Evolutionary conservation across 179 eudicot species (phyloP), one percentile per base, ranked within the genome.

Genomic region (Kewa caespitosa): DNA sequence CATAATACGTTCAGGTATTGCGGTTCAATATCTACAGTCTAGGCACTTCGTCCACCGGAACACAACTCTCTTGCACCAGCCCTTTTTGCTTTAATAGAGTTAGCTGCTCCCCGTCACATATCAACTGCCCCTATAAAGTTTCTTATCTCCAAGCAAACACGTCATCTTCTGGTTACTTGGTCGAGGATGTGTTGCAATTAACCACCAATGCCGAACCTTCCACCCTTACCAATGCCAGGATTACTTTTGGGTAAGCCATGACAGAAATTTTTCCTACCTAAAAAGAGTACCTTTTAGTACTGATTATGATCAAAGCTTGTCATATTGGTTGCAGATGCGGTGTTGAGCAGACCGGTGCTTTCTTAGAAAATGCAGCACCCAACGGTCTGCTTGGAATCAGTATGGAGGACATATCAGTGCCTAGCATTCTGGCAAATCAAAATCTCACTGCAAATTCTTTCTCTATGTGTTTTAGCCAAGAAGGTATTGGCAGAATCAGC

Each of bases 301-400:
- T 65, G 72, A 72, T 65, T 46, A 28, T 55, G 57, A 67, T 60
- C 39, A 17, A 55, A 63, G 22, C 37, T 11, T 33, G 38, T 54
- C 8, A 0, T 69, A 14, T 69, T 66, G 31, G 8, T 75, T 81
- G 83, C 88, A 94, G 98, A 33, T 94, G 98, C 77, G 97, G 98
- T 30, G 85, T 77, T 22, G 28, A 63, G 43, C 94, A 90, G 78
- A 94, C 98, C 22, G 98, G 98, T 48, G 74, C 84, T 48, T 90
- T 94, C 81, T 80, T 92, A 76, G 74, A 77, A 46, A 81, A 83
- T 61, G 97, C 88, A 27, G 97, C 96, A 74, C 93, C 96, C 15
- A 92, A 92, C 61, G 98, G 98, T 74, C 82, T 94, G 48, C 85
- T 94, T 76, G 98, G 98, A 39, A 91, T 94, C 6, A 87, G 93